phyloP scores from a whole-genome alignment of 106 monocot species.

The Ottelia alismoides region DNA sequence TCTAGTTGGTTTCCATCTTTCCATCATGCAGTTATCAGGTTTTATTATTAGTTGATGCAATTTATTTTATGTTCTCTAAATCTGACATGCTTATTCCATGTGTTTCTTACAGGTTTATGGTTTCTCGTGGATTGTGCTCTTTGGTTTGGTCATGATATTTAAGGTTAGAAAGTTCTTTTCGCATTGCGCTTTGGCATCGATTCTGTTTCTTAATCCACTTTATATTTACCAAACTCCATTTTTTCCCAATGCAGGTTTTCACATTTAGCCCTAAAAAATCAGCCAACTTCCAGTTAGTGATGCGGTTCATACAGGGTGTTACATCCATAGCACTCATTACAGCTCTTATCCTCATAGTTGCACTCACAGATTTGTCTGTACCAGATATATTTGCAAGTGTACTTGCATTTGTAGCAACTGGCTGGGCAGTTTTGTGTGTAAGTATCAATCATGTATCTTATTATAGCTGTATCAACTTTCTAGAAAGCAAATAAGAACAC shows the following conservation, averaged over 20 bases:
- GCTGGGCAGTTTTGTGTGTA: conserved; percentile 77
- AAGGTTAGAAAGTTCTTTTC: no score
- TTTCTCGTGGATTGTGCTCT: conserved; percentile 68
- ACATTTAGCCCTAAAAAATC: conserved; percentile 59
- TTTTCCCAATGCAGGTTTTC: conserved; percentile 36
- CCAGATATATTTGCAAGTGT: conserved; percentile 72
- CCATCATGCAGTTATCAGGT: no score
- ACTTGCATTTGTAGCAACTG: conserved; percentile 80
- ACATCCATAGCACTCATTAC: conserved; percentile 47
- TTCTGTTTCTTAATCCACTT: no score
- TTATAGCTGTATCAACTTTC: no score
- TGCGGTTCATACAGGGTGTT: conserved; percentile 73
- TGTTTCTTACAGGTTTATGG: conserved; percentile 65
- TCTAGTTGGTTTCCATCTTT: no score
- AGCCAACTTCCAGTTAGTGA: conserved; percentile 39
- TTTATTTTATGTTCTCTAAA: no score
- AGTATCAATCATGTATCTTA: no score
- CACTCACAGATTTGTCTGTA: conserved; percentile 48
- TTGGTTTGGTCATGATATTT: conserved; percentile 51
- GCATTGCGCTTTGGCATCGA: no score
- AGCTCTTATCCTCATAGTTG: conserved; percentile 41
- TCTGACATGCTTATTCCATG: no score
- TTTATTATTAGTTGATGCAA: no score
- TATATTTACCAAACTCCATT: no score
- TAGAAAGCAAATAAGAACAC: no score